Conservation (phyloP, 495 filamentous ascomycete genomes). For the Usnea hakonensis region DNA sequence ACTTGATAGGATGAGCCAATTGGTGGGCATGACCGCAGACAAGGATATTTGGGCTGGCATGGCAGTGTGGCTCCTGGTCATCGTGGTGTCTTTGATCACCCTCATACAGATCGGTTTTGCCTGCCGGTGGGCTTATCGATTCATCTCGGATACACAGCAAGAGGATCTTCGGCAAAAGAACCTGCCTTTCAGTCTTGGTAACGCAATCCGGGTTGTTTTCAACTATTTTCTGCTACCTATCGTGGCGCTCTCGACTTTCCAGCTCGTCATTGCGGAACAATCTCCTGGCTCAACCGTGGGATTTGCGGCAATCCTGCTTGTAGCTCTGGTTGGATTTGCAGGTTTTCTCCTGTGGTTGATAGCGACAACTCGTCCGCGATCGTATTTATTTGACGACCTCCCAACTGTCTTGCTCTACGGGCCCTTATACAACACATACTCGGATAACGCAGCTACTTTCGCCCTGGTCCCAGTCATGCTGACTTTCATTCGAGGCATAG, state of each 20-base stretch:
- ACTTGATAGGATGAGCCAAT: slow-evolving; percentile 66
- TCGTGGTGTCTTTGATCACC: slow-evolving; percentile 59
- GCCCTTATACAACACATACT: slow-evolving; percentile 95
- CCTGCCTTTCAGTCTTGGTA: slow-evolving; percentile 83
- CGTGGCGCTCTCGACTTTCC: slow-evolving; percentile 79
- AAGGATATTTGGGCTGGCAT: slow-evolving; percentile 90
- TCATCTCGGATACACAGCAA: slow-evolving; percentile 61
- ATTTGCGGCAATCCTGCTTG: slow-evolving; percentile 63
- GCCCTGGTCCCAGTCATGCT: slow-evolving; percentile 77
- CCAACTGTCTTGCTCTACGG: slow-evolving; percentile 84
- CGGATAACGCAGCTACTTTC: slow-evolving; percentile 80
- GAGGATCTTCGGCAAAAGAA: slow-evolving; percentile 87
- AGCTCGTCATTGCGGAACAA: slow-evolving; percentile 64
- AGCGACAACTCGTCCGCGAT: slow-evolving; percentile 67
- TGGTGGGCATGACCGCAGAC: slow-evolving; percentile 69
- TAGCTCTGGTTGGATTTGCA: slow-evolving; percentile 61
- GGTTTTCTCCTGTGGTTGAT: slow-evolving; percentile 76
- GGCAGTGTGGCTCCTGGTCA: slow-evolving; percentile 74
- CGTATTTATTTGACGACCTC: slow-evolving; percentile 86
- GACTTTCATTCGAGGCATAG: slow-evolving; percentile 76
- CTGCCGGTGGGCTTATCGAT: slow-evolving; percentile 63
- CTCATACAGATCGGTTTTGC: slow-evolving; percentile 71
- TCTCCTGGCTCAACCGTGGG: slow-evolving; percentile 64
- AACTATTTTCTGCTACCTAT: slow-evolving; percentile 87
- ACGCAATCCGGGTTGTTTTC: slow-evolving; percentile 78